Evolutionary conservation across 805 yeast species (phyloP), one percentile per base, ranked within the genome.

Genomic region (Metschnikowia baotianmanensis): DNA sequence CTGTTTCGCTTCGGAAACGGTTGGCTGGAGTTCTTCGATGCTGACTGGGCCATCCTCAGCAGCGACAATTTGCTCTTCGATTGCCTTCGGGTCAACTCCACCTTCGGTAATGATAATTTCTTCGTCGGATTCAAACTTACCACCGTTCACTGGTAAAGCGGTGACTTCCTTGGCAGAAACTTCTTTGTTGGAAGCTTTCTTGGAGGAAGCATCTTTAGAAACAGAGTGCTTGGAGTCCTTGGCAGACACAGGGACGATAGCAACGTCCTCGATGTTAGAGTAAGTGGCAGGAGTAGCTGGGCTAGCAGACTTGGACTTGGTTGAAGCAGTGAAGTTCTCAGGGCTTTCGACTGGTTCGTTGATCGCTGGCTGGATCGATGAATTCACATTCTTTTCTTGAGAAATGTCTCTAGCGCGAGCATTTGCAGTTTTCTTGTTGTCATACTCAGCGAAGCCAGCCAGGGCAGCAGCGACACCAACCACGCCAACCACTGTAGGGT

Each of bases 91-190:
- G 32, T 57, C 53, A 19, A 40, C 41, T 4, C 55, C 57, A 20
- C 72, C 74, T 36, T 62, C 63, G n/a, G 72, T 69, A 34, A 67
- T 56, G 36, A 69, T 57, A 36, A 69, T 66, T 46, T 65, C 71
- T 42, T 67, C 73, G 16, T 56, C 65, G 22, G 48, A 34, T 3
- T 45, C 61, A 29, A 38, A 37, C 16, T 39, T 39, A 19, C 45
- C 43, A 12, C 45, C 40, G 32, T 48, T 46, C 6, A 50, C 49
- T 9, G 49, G 55, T 21, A 49, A 42, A 21, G 55, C 55, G 9
- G 50, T 50, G 15, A 48, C 53, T 24, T 48, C 55, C 45, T 50
- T 48, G 25, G 53, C 42, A 3, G 38, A 30, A 6, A 35, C n/a
- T n/a, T n/a, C n/a, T n/a, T n/a, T n/a, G n/a, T n/a, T n/a, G n/a